Evolutionary conservation across 768 basidiomycete genomes (phyloP), one percentile per base, ranked within the genome.

Genomic region (Podaxis pistillaris): DNA sequence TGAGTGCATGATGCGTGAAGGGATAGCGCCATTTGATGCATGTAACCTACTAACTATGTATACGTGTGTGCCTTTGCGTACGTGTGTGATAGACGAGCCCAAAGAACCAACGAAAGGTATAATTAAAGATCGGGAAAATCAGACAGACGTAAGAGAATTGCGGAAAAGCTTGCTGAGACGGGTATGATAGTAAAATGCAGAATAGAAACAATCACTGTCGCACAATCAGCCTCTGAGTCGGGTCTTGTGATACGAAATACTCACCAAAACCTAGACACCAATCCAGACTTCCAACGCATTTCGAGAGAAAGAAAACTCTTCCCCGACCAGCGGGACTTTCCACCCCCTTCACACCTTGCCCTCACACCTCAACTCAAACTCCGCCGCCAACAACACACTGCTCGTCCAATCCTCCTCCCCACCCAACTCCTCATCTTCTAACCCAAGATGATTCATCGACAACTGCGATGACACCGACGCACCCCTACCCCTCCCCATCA

Each of bases 331-430:
- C 54, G 38, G 54, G n/a, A 22, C 36, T 33, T 33, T 33, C 33
- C 33, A 33, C 33, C 33, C 8, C 33, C 33, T 33, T 33, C 33
- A 40, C 19, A 28, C 50, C 24, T 12, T 50, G 13, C 30, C 13
- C 33, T 17, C 44, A 37, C 47, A 22, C 30, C 36, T 51, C 28
- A 62, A 44, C 40, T 55, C 59, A 46, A 60, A 22, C 68, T 87
- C 86, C 61, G 88, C 89, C n/a, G 88, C 89, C 73, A 86, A 72
- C 62, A 93, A 71, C 54, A 93, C 90, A 66, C 86, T 89, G 68
- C 81, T 78, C 51, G 88, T 87, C 91, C 91, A 93, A 69, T 90
- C 84, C 54, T 85, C 87, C 63, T 78, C 77, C 47, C 76, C 73
- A 40, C 77, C 79, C 46, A 78, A 73, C 41, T 76, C 75, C 24